Base-by-base conservation (phyloP, 2,329 filamentous ascomycete genomes). In the Cytospora piceae region DNA sequence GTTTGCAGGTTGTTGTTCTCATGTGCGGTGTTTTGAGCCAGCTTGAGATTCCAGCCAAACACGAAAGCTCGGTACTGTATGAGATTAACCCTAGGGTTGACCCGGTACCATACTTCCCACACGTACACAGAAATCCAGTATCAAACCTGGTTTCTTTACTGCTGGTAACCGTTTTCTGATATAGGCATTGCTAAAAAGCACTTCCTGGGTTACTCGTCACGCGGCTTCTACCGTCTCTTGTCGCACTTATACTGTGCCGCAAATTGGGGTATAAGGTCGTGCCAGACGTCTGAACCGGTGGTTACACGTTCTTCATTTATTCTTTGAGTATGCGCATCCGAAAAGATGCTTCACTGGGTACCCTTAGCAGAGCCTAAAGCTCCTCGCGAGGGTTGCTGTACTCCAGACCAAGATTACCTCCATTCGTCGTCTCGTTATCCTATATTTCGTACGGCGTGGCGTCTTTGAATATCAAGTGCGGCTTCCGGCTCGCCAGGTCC, bases 401-500 rank as follows among this genome's bases (percentile, higher is more conserved):
- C 55, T 11, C 27, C 15, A 52, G 46, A 27, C 14, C 53, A 15
- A 3, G 29, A 17, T 7, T 24, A 17, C 27, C 12, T 17, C 42
- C 52, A 27, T 31, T 20, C 20, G 51, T 22, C 27, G 15, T 20
- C 32, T 29, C 39, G 11, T 34, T 37, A 46, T 29, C 51, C 58
- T 68, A 74, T 49, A 72, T 20, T 37, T 70, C 69, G 42, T 72
- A 74, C 29, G 71, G 69, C 58, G 31, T 69, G 55, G 68, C 31
- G 39, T 74, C 69, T 56, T 68, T 70, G 61, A 74, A 97, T 49
- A 98, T 84, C 71, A 98, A 76, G 77, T 96, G 87, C 4, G 95
- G 95, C 77, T 96, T 97, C 75, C 94, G 82, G 77, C 90, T 89
- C 1, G 94, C 95, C 61, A 99, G 75, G 79, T 97, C 93, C 60